Evolutionary conservation across 2,329 filamentous ascomycete genomes (phyloP), one percentile per base, ranked within the genome.

Genomic region (Alternaria dauci): DNA sequence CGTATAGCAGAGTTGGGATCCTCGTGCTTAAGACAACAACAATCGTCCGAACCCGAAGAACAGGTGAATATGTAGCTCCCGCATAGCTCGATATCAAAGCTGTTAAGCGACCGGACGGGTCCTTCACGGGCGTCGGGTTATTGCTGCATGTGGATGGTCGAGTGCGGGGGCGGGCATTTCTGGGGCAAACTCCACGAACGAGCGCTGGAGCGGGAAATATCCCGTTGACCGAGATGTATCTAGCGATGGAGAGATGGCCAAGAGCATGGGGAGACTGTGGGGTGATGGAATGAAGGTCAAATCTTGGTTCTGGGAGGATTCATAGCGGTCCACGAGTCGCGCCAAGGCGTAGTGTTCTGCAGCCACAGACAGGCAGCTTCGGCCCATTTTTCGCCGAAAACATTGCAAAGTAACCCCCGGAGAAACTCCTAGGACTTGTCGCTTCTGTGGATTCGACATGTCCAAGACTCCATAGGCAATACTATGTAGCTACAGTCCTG

Each of bases 41-140:
- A 41, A 54, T 59, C 32, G 52, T 58, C 26, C 38, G 5, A 61
- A 34, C 60, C 65, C 58, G 25, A 54, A 47, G 51, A 39, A 59
- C 63, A 62, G 59, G 61, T 34, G 58, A 72, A 69, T 73, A 69
- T 71, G 69, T 72, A 73, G 58, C 52, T 52, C 59, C 50, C 52
- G 47, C 50, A 50, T 58, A 32, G 30, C 26, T 61, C 46, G 57
- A 69, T 65, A 62, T 58, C 52, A 54, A 55, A 51, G 56, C 52
- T 63, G 59, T 41, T 51, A 62, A 59, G 38, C 59, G 64, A 63
- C 47, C 63, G 50, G 41, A 32, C 61, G 42, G 46, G 25, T 58
- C 55, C 34, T 58, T 52, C 16, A 18, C 68, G 70, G 71, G 68
- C 74, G 67, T 67, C 73, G 73, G 73, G 39, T 8, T 20, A 74